phyloP scores from a whole-genome alignment of 805 yeast genomes.

The Wickerhamiella spandovensis region DNA sequence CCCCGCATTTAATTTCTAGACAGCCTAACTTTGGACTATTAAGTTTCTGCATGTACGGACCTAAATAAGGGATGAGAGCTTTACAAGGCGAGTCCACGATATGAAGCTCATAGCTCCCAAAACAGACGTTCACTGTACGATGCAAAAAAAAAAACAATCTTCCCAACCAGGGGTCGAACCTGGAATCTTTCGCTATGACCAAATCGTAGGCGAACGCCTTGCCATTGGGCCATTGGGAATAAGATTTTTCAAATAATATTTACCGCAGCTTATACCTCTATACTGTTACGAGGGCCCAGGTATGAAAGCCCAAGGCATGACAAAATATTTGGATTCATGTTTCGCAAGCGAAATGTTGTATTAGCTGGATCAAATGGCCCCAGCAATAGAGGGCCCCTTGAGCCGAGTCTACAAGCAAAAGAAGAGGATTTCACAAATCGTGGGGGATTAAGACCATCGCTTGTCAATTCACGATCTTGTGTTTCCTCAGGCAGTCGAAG shows the following conservation, averaged over 20 bases:
- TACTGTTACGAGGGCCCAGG: neutral
- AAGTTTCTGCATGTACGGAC: no score
- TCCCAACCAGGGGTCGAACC: conserved; percentile 4
- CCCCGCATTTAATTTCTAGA: no score
- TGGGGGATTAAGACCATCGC: conserved; percentile 50
- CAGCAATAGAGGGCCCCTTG: neutral
- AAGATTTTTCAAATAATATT: neutral
- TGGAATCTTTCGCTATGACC: conserved; percentile 4
- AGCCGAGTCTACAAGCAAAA: neutral
- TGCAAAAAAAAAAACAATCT: neutral
- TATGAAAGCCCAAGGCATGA: neutral
- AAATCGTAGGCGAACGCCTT: conserved; percentile 5
- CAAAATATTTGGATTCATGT: neutral
- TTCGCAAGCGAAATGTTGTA: neutral
- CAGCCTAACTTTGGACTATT: no score
- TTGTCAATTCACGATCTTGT: conserved; percentile 58
- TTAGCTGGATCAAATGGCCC: neutral
- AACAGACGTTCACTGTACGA: no score
- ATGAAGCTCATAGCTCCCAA: no score
- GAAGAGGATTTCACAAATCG: neutral
- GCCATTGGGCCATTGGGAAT: conserved; percentile 6
- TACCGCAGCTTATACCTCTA: neutral
- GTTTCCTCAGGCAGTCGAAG: conserved; percentile 71
- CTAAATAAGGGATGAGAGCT: no score
- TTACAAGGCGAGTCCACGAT: no score